Evolutionary conservation across 306 rosid species (phyloP), one percentile per base, ranked within the genome.

Genomic region (Fagus sylvatica): DNA sequence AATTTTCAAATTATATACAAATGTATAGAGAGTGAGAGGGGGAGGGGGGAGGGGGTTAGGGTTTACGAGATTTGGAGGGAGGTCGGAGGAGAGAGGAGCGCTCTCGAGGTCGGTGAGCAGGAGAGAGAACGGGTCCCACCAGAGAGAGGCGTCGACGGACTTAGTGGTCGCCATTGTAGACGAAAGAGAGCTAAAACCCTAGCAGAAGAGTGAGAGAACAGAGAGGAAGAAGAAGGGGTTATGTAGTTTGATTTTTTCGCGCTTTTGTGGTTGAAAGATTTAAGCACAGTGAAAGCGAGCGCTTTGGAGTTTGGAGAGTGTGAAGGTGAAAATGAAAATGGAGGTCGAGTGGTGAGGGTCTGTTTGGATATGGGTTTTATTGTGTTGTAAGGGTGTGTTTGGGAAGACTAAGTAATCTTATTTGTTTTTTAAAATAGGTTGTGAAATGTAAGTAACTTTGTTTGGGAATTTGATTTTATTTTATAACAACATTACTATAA

Each of bases 101-200:
- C 85, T 88, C 51, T 94, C 98, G 6, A 94, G 93, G 61, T 94
- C 95, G 4, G 95, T 68, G 61, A 92, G 79, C 54, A 94, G 76
- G 39, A 83, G 68, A 75, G 85, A 69, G 90, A 94, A 94, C 8
- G 97, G 84, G 77, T 92, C 98, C 98, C 98, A 94, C 97, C 97
- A 94, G 28, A 92, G 90, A 72, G 97, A 85, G 19, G 92, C 83
- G 33, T 94, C 97, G n/a, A 90, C 79, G 69, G 93, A 74, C 42
- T 33, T 82, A 11, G 89, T 37, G 76, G 82, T 87, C 30, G 92
- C 91, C 98, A 94, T 94, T 71, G 66, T 33, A 79, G 76, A 74
- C 80, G 77, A 67, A 51, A 13, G 70, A 39, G 43, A 67, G 46
- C 80, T 22, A 48, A 83, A 88, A 85, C 89, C 89, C 87, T 83